Evolutionary conservation across 805 yeast genomes (phyloP).

Genomic region (Kluyveromyces siamensis): DNA sequence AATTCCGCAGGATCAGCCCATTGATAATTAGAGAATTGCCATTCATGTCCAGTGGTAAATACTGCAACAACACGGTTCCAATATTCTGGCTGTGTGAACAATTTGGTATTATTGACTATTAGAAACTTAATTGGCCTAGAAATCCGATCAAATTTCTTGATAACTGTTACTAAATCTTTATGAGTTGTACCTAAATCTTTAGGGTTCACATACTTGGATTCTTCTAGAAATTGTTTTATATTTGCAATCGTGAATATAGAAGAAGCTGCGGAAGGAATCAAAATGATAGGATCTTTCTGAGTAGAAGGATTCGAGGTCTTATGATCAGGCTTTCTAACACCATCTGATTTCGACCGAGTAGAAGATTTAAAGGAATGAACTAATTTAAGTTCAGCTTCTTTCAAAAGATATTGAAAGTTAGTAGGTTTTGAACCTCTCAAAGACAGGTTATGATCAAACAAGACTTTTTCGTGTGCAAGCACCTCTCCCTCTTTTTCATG

Average conservation of each 20-base stretch:
- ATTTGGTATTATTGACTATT: slow-evolving; percentile 81
- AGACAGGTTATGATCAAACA: slow-evolving; percentile 50
- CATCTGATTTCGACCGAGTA: slow-evolving; percentile 17
- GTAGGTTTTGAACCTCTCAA: slow-evolving; percentile 59
- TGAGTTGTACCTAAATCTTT: slow-evolving; percentile 28
- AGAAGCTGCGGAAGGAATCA: slow-evolving; percentile 74
- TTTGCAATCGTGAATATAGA: slow-evolving; percentile 57
- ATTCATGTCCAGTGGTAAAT: slow-evolving; percentile 91
- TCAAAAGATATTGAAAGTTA: slow-evolving; percentile 58
- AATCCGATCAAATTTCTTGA: slow-evolving; percentile 25
- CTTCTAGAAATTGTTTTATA: slow-evolving; percentile 60
- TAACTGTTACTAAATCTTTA: slow-evolving; percentile 23
- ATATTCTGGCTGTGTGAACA: slow-evolving; percentile 86
- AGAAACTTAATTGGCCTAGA: slow-evolving; percentile 31
- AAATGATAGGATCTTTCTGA: slow-evolving; percentile 56
- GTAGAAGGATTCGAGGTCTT: slow-evolving; percentile 14
- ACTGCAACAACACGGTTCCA: slow-evolving; percentile 97
- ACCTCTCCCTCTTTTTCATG: slow-evolving; percentile 4
- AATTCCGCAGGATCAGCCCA: slow-evolving; percentile 71
- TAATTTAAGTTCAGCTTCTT: slow-evolving; percentile 54
- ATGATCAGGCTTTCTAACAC: slow-evolving; percentile 12
- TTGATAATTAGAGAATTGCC: slow-evolving; percentile 91
- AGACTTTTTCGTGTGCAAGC: slow-evolving; percentile 36
- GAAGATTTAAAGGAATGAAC: slow-evolving; percentile 41
- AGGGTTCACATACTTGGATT: slow-evolving; percentile 56